Evolutionary conservation across 2,329 filamentous ascomycete genomes (phyloP).

Genomic region (Aspergillus sp.): DNA sequence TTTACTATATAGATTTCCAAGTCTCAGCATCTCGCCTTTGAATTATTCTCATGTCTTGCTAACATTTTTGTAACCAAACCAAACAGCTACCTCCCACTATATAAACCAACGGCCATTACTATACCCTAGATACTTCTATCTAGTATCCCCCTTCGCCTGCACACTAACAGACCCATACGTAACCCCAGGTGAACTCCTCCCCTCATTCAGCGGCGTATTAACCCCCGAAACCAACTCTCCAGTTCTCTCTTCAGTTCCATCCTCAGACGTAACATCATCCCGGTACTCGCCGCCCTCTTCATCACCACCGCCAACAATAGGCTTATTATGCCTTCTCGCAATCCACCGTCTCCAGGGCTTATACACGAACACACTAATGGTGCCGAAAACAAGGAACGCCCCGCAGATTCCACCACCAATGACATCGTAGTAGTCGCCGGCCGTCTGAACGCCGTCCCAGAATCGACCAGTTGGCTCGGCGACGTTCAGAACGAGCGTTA

Average conservation of each 20-base stretch:
- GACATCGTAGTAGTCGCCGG: constrained; percentile 79
- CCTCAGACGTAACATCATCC: constrained; percentile 14
- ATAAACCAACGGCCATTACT: background rate
- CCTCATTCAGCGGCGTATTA: constrained; percentile 15
- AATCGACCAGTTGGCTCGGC: constrained; percentile 73
- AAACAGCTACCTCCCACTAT: no score
- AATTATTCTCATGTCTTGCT: no score
- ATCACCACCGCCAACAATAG: constrained; percentile 11
- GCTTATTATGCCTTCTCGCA: constrained; percentile 37
- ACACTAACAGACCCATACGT: constrained; percentile 16
- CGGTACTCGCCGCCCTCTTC: constrained; percentile 21
- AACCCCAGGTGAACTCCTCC: background rate
- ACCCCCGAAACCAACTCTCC: background rate
- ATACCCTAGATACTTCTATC: background rate
- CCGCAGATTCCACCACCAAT: constrained; percentile 85
- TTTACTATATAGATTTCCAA: no score
- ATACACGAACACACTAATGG: constrained; percentile 72
- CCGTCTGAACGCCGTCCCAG: constrained; percentile 80
- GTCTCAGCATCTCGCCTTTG: no score
- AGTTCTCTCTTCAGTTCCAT: background rate
- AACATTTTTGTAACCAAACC: no score
- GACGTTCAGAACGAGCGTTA: constrained; percentile 76
- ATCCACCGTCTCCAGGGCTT: constrained; percentile 71
- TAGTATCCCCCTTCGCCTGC: constrained; percentile 4
- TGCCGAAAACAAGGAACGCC: constrained; percentile 75